Percentiles rank a stretch among this genome's conserved stretches.
Evolutionary conservation across 148 eudicot species (phyloP).

Genomic region (Dysphania ambrosioides): DNA sequence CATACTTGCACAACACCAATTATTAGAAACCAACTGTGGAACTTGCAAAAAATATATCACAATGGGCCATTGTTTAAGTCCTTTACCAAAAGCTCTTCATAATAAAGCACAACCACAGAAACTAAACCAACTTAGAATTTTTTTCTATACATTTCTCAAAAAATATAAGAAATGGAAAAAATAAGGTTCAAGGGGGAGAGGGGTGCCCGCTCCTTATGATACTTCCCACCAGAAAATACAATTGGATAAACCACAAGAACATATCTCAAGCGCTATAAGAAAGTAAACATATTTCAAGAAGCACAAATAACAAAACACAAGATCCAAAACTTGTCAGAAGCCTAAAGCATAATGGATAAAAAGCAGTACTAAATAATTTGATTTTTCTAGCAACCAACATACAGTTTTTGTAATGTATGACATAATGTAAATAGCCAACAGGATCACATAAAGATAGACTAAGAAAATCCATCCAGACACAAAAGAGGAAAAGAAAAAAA

Average conservation of each 20-base stretch:
- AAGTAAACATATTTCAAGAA: background rate
- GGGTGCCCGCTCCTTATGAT: background rate
- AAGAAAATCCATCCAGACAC: background rate
- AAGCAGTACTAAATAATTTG: background rate
- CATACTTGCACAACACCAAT: background rate
- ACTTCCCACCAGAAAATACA: background rate
- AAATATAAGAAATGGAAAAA: background rate
- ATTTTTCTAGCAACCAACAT: background rate
- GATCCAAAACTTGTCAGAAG: background rate
- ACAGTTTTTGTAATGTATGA: background rate
- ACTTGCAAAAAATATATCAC: too few species aligned
- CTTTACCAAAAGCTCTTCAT: background rate
- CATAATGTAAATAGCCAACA: background rate
- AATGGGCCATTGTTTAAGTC: too few species aligned
- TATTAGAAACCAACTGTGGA: background rate
- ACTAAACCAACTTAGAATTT: background rate
- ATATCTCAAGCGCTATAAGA: background rate
- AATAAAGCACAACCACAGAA: background rate
- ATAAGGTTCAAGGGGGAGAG: background rate
- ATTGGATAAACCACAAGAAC: constrained; percentile 2
- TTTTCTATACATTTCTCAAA: background rate
- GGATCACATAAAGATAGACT: background rate
- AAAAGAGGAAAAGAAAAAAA: background rate
- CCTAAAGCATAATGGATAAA: background rate
- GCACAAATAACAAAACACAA: background rate